Percentiles rank a stretch among this genome's conserved stretches.
phyloP scores from a whole-genome alignment of 305 asterid species.

The Solanum hybrid region DNA sequence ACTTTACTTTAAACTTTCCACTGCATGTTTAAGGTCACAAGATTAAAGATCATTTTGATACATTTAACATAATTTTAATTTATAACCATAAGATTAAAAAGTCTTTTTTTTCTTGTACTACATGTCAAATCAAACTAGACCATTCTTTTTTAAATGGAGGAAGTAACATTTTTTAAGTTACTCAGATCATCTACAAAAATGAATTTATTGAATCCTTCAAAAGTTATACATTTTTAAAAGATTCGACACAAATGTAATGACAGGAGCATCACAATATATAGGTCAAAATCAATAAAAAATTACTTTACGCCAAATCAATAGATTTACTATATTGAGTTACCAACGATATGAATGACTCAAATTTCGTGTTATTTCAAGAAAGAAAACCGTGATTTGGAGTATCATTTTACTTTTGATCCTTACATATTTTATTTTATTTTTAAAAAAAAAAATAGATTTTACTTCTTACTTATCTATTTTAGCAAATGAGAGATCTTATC shows the following conservation, averaged over 20 bases:
- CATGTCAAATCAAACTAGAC: no score
- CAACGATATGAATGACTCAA: not conserved
- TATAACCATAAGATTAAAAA: no score
- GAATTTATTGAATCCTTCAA: rapidly evolving
- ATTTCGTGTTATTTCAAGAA: not conserved
- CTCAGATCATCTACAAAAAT: not conserved
- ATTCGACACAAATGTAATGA: not conserved
- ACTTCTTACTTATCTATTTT: not conserved
- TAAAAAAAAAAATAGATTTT: not conserved
- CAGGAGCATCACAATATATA: not conserved
- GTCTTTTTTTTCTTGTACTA: no score
- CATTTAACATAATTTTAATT: no score
- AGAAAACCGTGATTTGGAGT: not conserved
- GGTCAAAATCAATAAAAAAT: not conserved
- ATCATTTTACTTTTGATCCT: not conserved
- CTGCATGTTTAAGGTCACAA: no score
- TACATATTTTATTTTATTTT: not conserved
- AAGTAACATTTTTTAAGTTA: not conserved
- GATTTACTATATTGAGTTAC: not conserved
- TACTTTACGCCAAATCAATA: not conserved
- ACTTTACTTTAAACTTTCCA: no score
- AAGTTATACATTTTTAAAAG: no score
- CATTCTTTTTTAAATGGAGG: no score
- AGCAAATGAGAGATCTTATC: not conserved
- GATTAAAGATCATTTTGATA: no score